Percentiles rank a stretch among this genome's conserved stretches.
Evolutionary conservation across 2,329 filamentous ascomycete genomes (phyloP).

Genomic region (Dactylellina parvicollis): DNA sequence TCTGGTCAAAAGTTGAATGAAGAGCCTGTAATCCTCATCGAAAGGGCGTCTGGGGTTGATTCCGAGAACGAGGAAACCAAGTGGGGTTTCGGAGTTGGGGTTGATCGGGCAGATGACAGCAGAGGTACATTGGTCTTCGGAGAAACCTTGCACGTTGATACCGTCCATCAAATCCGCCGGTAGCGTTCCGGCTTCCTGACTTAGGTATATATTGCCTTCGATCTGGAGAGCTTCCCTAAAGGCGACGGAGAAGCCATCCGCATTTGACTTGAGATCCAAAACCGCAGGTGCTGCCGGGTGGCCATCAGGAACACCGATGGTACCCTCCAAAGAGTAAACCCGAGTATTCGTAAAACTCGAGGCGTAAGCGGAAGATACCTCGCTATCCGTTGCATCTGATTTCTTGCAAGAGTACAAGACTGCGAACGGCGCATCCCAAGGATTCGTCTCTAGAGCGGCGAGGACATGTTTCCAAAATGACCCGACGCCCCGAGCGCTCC

Average conservation of each 20-base stretch:
- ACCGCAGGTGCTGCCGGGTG: constrained; percentile 71
- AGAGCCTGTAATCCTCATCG: constrained; percentile 81
- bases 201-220: constrained; percentile 73
- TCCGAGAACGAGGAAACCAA: constrained; percentile 82
- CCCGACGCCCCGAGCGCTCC: constrained; percentile 63
- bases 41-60: constrained; percentile 81
- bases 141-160: constrained; percentile 75
- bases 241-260: constrained; percentile 77
- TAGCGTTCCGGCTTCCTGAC: constrained; percentile 73
- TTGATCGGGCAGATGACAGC: constrained; percentile 82
- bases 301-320: constrained; percentile 72
- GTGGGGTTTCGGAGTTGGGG: constrained; percentile 76
- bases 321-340: constrained; percentile 75
- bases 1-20: constrained; percentile 67
- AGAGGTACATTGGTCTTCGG: constrained; percentile 71
- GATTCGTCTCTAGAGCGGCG: constrained; percentile 56
- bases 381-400: constrained; percentile 75
- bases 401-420: constrained; percentile 55
- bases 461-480: constrained; percentile 56
- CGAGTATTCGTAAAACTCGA: constrained; percentile 71
- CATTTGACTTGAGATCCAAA: constrained; percentile 75
- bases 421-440: constrained; percentile 56
- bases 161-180: constrained; percentile 73
- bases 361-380: constrained; percentile 76
- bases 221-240: constrained; percentile 79